Conservation (phyloP, 2,329 filamentous ascomycete species). For the Ophiocordyceps camponoti-rufipedis region DNA sequence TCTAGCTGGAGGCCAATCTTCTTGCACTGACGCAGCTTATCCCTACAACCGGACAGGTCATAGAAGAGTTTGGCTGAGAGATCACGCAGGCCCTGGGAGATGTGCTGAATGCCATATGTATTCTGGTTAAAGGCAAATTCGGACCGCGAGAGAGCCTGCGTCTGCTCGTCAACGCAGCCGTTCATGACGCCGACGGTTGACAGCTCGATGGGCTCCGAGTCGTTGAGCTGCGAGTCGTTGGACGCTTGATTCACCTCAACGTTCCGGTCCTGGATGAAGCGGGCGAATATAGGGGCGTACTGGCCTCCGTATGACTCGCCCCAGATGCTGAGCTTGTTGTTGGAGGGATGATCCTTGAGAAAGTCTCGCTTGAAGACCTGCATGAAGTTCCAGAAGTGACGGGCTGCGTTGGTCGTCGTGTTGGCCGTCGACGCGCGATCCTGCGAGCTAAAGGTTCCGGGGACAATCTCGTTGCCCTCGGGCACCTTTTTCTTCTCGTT, state of each 20-base stretch:
- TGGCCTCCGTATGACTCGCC: conserved; percentile 53
- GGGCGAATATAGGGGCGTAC: conserved; percentile 48
- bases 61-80: conserved; percentile 11
- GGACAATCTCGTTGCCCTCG: conserved; percentile 10
- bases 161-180: conserved; percentile 44
- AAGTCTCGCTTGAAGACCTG: neutral
- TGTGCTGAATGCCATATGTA: conserved; percentile 38
- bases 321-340: conserved; percentile 43
- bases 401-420: conserved; percentile 34
- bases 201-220: conserved; percentile 17
- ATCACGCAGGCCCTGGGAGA: conserved; percentile 24
- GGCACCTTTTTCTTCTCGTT: conserved; percentile 15
- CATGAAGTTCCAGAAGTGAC: conserved; percentile 25
- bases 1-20: conserved; percentile 16
- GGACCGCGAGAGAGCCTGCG: conserved; percentile 39
- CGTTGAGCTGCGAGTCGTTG: conserved; percentile 9
- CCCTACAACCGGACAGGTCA: conserved; percentile 28
- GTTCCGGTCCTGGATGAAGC: conserved; percentile 43
- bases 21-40: conserved; percentile 32
- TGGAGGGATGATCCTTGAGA: conserved; percentile 36
- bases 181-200: conserved; percentile 51
- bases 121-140: conserved; percentile 39
- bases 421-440: conserved; percentile 17
- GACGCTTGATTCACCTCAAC: no score
- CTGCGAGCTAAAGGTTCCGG: conserved; percentile 16